Base-by-base conservation (phyloP, 163 green algal genomes). In the Chlamydomonas reinhardtii region DNA sequence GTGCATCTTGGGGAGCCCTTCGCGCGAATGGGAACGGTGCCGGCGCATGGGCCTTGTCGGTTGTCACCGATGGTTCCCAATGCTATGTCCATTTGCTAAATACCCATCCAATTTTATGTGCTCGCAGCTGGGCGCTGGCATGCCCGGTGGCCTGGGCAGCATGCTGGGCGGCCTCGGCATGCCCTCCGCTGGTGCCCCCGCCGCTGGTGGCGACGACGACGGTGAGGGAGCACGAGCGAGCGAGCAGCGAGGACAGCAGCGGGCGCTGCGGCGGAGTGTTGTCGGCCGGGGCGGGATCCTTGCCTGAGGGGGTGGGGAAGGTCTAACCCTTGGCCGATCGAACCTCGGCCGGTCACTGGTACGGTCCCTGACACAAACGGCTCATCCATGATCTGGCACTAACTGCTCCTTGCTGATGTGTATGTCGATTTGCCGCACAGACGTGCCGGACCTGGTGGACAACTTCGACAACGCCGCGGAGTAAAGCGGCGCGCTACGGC, bases 381-480 rank as follows among this genome's bases (percentile, higher is more conserved):
- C n/a, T n/a, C n/a, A n/a, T n/a, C n/a, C n/a, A n/a, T n/a, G n/a
- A n/a, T n/a, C n/a, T n/a, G n/a, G n/a, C n/a, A n/a, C n/a, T n/a
- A n/a, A n/a, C n/a, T n/a, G n/a, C n/a, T n/a, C n/a, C n/a, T n/a
- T n/a, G n/a, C n/a, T n/a, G n/a, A n/a, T n/a, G n/a, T n/a, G n/a
- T n/a, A n/a, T n/a, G n/a, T n/a, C n/a, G n/a, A n/a, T n/a, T n/a
- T n/a, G n/a, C n/a, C n/a, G n/a, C n/a, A 85, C 90, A 94, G 94
- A 97, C 81, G 95, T 98, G 48, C 95, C 95, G 17, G 93, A 96
- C 73, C 92, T 98, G 82, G 95, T 98, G 61, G 95, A 96, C 78
- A 96, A 97, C 89, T 97, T 98, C 85, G 95, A 97, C 62, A 70
- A 17, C 27, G 62, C 62, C 5, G 62, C 59, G 59, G 22, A 65